Base-by-base conservation (phyloP, 495 filamentous ascomycete species). In the Neurospora sp. region DNA sequence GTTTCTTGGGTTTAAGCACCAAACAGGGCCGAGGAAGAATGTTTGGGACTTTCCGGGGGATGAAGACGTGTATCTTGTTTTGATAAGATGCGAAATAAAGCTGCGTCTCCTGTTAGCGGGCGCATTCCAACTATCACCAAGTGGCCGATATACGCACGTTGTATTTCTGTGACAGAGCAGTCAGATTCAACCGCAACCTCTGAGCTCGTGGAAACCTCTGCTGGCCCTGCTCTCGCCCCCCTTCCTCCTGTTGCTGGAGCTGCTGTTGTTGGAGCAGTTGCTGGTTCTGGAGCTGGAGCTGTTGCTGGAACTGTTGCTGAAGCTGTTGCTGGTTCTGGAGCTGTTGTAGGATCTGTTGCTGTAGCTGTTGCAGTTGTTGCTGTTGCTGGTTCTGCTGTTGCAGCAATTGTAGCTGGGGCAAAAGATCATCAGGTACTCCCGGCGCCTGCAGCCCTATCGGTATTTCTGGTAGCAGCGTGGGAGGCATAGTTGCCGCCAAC, bases 21-120 rank as follows among this genome's bases (percentile, higher is more conserved):
- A 94, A 83, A 69, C 87, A 84, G 5, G 93, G 90, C 39, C 85
- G 79, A 0, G 82, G 76, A 0, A 91, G 86, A 10, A 98, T 81
- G 40, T 79, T 80, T 6, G 87, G 85, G 9, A 91, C 88, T 72
- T 89, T 92, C 31, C 81, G 82, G 0, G 95, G 95, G 42, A 88
- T 83, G 81, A 90, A 96, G 71, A 96, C 88, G 75, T 93, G 87
- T 10, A 99, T 91, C 59, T 89, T 82, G 54, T 90, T 86, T 36
- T 82, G 78, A 75, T 90, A 92, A n/a, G 93, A 95, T 10, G 90
- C 86, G 77, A 97, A 95, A 71, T 93, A 90, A 38, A 97, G 84
- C 82, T 85, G 70, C 43, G 36, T 19, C 24, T 17, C 11, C 21
- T 5, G 45, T 77, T 54, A 79, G 71, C 70, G 73, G 24, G 54